These are phyloP conservation scores for Darksidea phi DNA, from an alignment of 495 filamentous ascomycete species.

Conservation along the genomic window DNA sequence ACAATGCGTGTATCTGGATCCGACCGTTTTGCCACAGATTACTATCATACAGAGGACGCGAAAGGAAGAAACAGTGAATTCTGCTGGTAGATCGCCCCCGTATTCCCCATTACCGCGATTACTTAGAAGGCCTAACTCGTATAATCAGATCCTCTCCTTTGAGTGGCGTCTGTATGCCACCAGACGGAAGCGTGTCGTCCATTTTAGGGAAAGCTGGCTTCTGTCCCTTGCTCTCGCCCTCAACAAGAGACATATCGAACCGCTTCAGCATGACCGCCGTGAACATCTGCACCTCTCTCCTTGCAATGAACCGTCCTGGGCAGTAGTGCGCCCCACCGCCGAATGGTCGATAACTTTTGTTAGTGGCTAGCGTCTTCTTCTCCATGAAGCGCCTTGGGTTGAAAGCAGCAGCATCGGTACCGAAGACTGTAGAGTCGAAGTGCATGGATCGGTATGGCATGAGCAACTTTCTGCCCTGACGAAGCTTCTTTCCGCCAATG, in stretches of 20 bases:
- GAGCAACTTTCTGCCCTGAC: slow-evolving; percentile 14
- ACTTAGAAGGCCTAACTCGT: too few species aligned
- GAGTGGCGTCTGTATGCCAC: slow-evolving; percentile 19
- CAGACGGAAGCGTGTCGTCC: slow-evolving; percentile 20
- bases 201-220: slow-evolving; percentile 24
- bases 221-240: not conserved
- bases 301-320: slow-evolving; percentile 13
- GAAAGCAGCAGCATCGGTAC: slow-evolving; percentile 10
- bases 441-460: slow-evolving; percentile 20
- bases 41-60: too few species aligned
- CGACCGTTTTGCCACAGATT: too few species aligned
- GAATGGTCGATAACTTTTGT: slow-evolving; percentile 13
- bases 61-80: too few species aligned
- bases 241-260: slow-evolving; percentile 13
- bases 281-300: slow-evolving; percentile 5
- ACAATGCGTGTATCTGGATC: too few species aligned
- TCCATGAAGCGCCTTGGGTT: slow-evolving; percentile 14
- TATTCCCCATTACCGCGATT: too few species aligned
- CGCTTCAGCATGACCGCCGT: slow-evolving; percentile 8
- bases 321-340: slow-evolving; percentile 15
- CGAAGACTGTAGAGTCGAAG: slow-evolving; percentile 11
- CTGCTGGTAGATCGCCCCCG: too few species aligned
- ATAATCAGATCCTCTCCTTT: slow-evolving; percentile 3
- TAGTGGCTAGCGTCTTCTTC: slow-evolving; percentile 4
- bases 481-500: slow-evolving; percentile 17